Evolutionary conservation across 805 yeast species (phyloP).

Genomic region (Metschnikowia kunwiensis): DNA sequence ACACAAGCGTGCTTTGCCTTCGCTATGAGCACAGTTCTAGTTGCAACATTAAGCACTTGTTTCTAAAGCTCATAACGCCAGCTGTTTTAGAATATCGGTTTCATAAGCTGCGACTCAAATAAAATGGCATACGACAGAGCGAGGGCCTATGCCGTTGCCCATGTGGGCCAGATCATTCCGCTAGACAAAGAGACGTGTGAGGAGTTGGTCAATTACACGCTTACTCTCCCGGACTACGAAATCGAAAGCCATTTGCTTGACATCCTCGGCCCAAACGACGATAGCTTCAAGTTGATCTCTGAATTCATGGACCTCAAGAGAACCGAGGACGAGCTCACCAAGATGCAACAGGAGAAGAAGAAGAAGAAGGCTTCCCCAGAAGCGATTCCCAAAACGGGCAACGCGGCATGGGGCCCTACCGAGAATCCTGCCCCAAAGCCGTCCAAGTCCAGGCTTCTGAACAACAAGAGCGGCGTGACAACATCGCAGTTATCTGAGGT

Average conservation of each 20-base stretch:
- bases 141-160: conserved; percentile 25
- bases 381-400: conserved; percentile 3
- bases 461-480: conserved; percentile 29
- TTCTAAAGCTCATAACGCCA: too few species aligned
- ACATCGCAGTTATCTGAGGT: conserved; percentile 47
- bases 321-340: conserved; percentile 22
- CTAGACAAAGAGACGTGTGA: conserved; percentile 53
- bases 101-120: too few species aligned
- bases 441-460: conserved; percentile 12
- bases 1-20: too few species aligned
- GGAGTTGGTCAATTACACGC: conserved; percentile 55
- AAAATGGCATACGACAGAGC: conserved; percentile 23
- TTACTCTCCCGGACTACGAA: conserved; percentile 45
- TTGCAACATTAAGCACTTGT: too few species aligned
- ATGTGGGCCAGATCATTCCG: conserved; percentile 45
- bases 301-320: conserved; percentile 41
- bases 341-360: conserved; percentile 9
- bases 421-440: conserved; percentile 7
- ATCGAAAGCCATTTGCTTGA: conserved; percentile 53
- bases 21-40: too few species aligned
- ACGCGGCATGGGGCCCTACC: conserved; percentile 6
- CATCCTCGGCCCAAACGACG: conserved; percentile 56
- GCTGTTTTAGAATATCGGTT: too few species aligned
- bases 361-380: conserved; percentile 3
- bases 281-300: conserved; percentile 45